Evolutionary conservation across 2,329 filamentous ascomycete species (phyloP), one percentile per base, ranked within the genome.

Genomic region (Tolypocladium cylindrosporum): DNA sequence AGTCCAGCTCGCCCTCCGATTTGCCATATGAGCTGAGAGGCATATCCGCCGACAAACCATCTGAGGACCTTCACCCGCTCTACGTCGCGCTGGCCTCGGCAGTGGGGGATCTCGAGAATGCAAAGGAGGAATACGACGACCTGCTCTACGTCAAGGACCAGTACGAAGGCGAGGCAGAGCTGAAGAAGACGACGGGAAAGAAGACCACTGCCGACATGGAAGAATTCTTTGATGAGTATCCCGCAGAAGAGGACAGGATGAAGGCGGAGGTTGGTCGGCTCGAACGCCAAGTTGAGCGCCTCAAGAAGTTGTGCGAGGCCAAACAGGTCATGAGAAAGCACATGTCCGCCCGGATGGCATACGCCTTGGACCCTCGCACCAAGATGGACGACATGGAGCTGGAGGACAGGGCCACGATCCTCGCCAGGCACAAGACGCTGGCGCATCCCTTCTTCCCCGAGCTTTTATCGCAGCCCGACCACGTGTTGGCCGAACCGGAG

Each of bases 391-490:
- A 79, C 55, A 71, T 80, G 57, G 65, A 71, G 24, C 71, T 81
- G 27, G 69, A 71, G 16, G 67, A 70, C 19, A 62, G 60, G 40
- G 59, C 60, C 2, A 39, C 57, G 4, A 68, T 69, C 4, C 58
- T 67, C 11, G 59, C 64, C 54, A 60, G 57, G 3, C 61, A 54
- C 37, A 61, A 59, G 39, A 69, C 62, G 11, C 66, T 79, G 6
- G 71, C 71, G 9, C 74, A 79, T 61, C 63, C 70, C 9, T 63
- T 64, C 10, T 81, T 80, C 56, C 69, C 76, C 9, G 68, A 75
- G 34, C 69, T 83, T 9, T 68, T 82, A n/a, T 77, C 77, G 8
- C 78, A 77, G 51, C 79, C 78, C 1, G 71, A 74, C 27, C 74
- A 82, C 56, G 58, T 80, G 1, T 64, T 81, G 37, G 65, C 70